A percentile compares a stretch with the other conserved stretches of the same genome.
Evolutionary conservation across 768 basidiomycete species (phyloP).

Genomic region (Rhodotorula paludigena): DNA sequence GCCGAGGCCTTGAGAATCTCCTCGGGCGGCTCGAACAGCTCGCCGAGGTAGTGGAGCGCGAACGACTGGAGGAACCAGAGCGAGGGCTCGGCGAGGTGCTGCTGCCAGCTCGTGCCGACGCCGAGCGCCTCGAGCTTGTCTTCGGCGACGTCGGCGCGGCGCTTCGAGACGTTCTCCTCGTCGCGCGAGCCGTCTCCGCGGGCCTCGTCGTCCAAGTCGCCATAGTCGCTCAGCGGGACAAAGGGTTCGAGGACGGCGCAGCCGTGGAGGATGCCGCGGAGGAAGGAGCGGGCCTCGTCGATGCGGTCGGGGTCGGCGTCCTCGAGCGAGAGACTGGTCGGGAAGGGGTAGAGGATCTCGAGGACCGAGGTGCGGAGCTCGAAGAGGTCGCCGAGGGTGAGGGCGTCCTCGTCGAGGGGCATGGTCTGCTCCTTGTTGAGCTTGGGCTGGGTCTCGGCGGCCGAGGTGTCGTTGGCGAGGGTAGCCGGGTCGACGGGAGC

Average conservation of each 20-base stretch:
- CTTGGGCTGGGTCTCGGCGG: neutral
- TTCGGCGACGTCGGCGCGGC: constrained; percentile 5
- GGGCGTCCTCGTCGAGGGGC: constrained; percentile 37
- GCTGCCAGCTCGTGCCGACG: too few relatives aligned
- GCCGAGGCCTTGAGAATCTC: neutral
- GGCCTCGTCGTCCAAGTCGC: too few relatives aligned
- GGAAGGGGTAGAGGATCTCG: constrained; percentile 25
- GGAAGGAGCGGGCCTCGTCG: constrained; percentile 30
- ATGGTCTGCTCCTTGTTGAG: constrained; percentile 21
- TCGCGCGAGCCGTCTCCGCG: neutral
- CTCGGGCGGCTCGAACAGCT: constrained; percentile 13
- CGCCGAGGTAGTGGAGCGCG: constrained; percentile 22
- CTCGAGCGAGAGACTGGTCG: constrained; percentile 3
- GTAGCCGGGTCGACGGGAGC: constrained; percentile 23
- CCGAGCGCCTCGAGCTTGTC: constrained; percentile 29
- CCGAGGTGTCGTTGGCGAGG: neutral
- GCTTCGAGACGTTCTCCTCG: neutral
- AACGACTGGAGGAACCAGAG: constrained; percentile 25
- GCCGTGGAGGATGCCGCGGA: constrained; percentile 38
- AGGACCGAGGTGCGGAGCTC: constrained; percentile 25
- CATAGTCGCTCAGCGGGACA: neutral
- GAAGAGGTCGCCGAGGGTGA: constrained; percentile 36
- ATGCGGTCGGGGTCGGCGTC: constrained; percentile 8
- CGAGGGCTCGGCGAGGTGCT: neutral
- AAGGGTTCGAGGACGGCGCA: constrained; percentile 22